Evolutionary conservation across 148 eudicot genomes (phyloP), one percentile per base, ranked within the genome.

Genomic region (Vaccinium vitisidaea): DNA sequence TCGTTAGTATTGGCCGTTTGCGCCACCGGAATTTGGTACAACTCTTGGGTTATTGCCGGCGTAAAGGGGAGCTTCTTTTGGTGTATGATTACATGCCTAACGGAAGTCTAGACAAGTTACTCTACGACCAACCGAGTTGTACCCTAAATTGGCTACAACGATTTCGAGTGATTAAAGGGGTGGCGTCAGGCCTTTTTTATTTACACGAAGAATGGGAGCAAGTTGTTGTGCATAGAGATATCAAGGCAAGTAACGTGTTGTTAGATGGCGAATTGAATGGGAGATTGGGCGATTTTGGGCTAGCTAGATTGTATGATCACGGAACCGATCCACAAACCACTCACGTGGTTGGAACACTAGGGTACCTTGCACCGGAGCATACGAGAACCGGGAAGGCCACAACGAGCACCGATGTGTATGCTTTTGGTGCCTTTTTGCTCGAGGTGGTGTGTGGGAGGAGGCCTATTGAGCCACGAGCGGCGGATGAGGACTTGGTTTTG

Each of bases 301-400:
- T 90, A 0, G 89, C 91, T 0, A 88, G 88, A 69, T 80, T 90
- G 25, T 82, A 59, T n/a, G 87, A 90, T 39, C 89, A 88, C 9
- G 91, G 91, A 14, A 75, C 83, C 0, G 77, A 82, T 53, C 90
- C 90, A 1, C 63, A 80, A 6, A 90, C 90, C 15, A 90, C 91
- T 0, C 54, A 78, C 1, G 85, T 90, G 13, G 88, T 73, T 1
- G 91, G 91, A 19, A 90, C 91, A 30, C 11, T 90, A 0, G 91
- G 91, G 54, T 90, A 90, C 81, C 83, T 90, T 5, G 91, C 91
- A 16, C 91, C 91, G 0, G 91, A 90, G 73, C 75, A 81, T 1
- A 63, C 85, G 9, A 63, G 87, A 74, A 86, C 88, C 8, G 91
- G 91, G 0, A 82, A 77, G 84, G 91, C 88, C 85, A 87, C 91